Evolutionary conservation across 2,329 filamentous ascomycete species (phyloP), one percentile per base, ranked within the genome.

Genomic region (Leptographium flavum): DNA sequence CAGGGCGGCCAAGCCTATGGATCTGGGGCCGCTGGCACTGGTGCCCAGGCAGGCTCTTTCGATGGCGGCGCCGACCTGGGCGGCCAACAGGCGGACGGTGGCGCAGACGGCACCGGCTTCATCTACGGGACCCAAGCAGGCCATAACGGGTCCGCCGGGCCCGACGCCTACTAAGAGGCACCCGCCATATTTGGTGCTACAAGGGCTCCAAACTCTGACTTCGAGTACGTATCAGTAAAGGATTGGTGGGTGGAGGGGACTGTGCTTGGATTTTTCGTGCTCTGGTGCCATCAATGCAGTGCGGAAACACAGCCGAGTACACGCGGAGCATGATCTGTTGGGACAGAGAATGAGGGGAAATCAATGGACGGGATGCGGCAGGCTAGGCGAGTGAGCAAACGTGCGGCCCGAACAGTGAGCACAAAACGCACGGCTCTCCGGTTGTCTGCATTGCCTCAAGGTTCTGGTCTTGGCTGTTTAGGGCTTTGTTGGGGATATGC

Each of bases 61-160:
- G 65, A 65, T 50, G 57, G 58, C 42, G 61, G 62, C 41, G 60
- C 62, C 35, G 72, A 76, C 14, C 60, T 66, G 17, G 55, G 60
- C 17, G 62, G 60, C 21, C 64, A 63, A 47, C 63, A 64, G 39
- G 59, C 62, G 22, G 71, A 74, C 51, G 62, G 63, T 15, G 61
- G 60, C 37, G 61, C 62, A 21, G 63, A 65, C 30, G 52, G 53
- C 14, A 54, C 60, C 31, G 58, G 58, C 55, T 77, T 76, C 55
- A 67, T 76, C 56, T 78, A 77, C 55, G 60, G 60, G 27, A 61
- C 64, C n/a, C 70, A 75, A 53, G 57, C 65, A 31, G 70, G 69
- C 25, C 76, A 80, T 52, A 80, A 80, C 55, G 76, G 76, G 32
- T 64, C 73, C n/a, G 60, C 64, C 22, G 60, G 66, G 38, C 65